Conservation (phyloP, 2,329 filamentous ascomycete genomes). For the Apiospora sp. region DNA sequence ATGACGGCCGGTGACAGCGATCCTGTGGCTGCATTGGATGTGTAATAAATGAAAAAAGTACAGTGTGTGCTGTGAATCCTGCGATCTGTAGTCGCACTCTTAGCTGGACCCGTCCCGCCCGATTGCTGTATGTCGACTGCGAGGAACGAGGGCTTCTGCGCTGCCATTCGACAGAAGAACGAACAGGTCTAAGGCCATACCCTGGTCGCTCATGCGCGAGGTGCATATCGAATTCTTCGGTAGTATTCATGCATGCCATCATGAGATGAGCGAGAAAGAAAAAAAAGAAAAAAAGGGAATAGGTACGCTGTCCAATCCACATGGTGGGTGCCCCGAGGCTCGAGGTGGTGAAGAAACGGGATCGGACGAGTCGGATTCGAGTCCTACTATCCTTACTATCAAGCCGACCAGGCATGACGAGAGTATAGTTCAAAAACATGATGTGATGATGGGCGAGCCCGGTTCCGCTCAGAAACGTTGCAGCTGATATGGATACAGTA, state of each 20-base stretch:
- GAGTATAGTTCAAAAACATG: neutral
- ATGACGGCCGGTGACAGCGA: slow-evolving; percentile 34
- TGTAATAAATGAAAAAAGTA: slow-evolving; percentile 13
- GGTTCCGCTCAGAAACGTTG: slow-evolving; percentile 6
- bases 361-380: slow-evolving; percentile 18
- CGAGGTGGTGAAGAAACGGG: slow-evolving; percentile 3
- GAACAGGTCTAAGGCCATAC: neutral
- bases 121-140: slow-evolving; percentile 16
- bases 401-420: neutral
- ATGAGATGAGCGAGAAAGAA: neutral
- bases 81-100: neutral
- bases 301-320: slow-evolving; percentile 9
- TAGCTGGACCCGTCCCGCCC: slow-evolving; percentile 21
- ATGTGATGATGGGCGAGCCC: neutral
- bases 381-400: neutral
- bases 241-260: slow-evolving; percentile 16
- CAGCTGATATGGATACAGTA: slow-evolving; percentile 7
- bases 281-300: neutral
- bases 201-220: slow-evolving; percentile 20
- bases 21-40: slow-evolving; percentile 35
- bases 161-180: slow-evolving; percentile 16
- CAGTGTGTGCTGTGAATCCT: neutral
- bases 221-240: slow-evolving; percentile 2
- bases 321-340: neutral
- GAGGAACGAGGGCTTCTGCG: slow-evolving; percentile 17